Percentiles rank a stretch among this genome's conserved stretches.
Evolutionary conservation across 345 rosid genomes (phyloP).

Genomic region (Bruguiera gymnorhiza): DNA sequence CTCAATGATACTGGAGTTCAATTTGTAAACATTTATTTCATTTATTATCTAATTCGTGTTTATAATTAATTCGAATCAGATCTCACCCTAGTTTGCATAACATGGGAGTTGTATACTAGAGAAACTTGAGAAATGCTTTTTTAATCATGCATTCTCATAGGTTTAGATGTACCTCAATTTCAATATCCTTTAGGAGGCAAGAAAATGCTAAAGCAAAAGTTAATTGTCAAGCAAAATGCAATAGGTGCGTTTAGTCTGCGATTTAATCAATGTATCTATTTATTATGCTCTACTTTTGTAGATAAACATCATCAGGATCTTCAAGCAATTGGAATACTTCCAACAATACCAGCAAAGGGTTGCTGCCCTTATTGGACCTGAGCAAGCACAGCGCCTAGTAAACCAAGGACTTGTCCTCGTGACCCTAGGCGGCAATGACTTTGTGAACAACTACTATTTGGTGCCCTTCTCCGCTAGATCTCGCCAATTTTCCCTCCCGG

Average conservation of each 20-base stretch:
- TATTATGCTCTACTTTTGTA: constrained; percentile 24
- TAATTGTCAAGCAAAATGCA: too few species aligned
- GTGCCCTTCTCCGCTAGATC: constrained; percentile 75
- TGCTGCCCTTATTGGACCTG: constrained; percentile 40
- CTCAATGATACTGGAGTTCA: constrained; percentile 90
- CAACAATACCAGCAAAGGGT: constrained; percentile 63
- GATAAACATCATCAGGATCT: constrained; percentile 64
- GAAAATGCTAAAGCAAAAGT: neutral
- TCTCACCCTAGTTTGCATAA: too few species aligned
- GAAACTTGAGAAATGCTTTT: too few species aligned
- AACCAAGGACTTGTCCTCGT: constrained; percentile 52
- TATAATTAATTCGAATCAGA: too few species aligned
- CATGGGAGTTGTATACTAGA: too few species aligned
- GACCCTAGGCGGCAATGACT: constrained; percentile 78
- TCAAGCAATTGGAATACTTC: constrained; percentile 49
- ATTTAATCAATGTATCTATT: neutral
- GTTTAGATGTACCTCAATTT: too few species aligned
- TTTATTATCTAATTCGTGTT: neutral
- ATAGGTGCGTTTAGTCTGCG: neutral
- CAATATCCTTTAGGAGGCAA: too few species aligned
- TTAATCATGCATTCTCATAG: too few species aligned
- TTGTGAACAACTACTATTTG: constrained; percentile 77
- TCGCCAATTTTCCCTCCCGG: constrained; percentile 60
- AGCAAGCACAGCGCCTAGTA: constrained; percentile 43
- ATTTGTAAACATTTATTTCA: constrained; percentile 48